Conservation (phyloP, 768 basidiomycete species). For the Collybia sordida region DNA sequence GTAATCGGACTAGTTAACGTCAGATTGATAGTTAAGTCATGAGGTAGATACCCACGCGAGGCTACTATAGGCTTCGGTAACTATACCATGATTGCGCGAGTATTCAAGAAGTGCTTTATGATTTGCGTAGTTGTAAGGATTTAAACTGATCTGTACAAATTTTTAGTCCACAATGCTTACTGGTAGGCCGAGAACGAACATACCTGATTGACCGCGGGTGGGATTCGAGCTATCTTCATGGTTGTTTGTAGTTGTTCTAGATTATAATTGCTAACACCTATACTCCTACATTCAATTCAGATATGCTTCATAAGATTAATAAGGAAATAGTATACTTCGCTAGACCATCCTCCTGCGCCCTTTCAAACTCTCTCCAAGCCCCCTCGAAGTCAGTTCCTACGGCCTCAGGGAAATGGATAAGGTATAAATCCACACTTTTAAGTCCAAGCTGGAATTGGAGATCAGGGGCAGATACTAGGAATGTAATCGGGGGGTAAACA, state of each 20-base stretch:
- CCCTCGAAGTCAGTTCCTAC: slow-evolving; percentile 32
- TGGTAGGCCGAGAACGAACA: background rate
- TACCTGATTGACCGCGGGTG: slow-evolving; percentile 77
- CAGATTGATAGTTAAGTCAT: background rate
- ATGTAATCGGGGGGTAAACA: slow-evolving; percentile 4
- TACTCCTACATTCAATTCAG: slow-evolving; percentile 4
- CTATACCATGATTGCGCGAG: slow-evolving; percentile 47
- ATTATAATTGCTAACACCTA: slow-evolving; percentile 68
- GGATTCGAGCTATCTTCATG: slow-evolving; percentile 48
- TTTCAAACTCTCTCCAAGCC: slow-evolving; percentile 59
- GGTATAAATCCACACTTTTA: slow-evolving; percentile 65
- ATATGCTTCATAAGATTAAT: background rate
- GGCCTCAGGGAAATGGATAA: slow-evolving; percentile 53
- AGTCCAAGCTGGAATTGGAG: slow-evolving; percentile 50
- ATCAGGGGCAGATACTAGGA: background rate
- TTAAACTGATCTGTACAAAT: slow-evolving; percentile 41
- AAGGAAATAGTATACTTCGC: slow-evolving; percentile 30
- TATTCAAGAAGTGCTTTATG: slow-evolving; percentile 48
- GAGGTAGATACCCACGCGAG: slow-evolving; percentile 37
- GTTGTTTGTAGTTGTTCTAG: slow-evolving; percentile 51
- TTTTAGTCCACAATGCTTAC: background rate
- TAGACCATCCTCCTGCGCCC: slow-evolving; percentile 43
- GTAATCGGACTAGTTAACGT: slow-evolving; percentile 49
- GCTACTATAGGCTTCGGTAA: slow-evolving; percentile 56
- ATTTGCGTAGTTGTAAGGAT: slow-evolving; percentile 57